Base-by-base conservation (phyloP, 305 asterid species). In the Coffea humblotiana region DNA sequence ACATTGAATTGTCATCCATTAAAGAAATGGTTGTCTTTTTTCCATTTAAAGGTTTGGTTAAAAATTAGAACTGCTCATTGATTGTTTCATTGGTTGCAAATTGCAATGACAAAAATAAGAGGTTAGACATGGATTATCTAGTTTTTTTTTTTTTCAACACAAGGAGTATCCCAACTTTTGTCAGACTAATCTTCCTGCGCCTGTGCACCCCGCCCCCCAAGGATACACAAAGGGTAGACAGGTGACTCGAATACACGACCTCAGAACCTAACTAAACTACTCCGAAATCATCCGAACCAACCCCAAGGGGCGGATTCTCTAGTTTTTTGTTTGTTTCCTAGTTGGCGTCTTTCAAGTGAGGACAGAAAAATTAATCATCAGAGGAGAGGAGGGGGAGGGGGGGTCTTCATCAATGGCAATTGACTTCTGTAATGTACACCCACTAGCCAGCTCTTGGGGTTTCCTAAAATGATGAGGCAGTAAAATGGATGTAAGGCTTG, bases 311-410 rank as follows among this genome's bases (percentile, higher is more conserved):
- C n/a, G 54, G 67, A 37, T 37, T 58, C 54, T 58, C 27, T 23
- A 32, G 1, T 23, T 21, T 29, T 10, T 32, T 74, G 32, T 16
- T 25, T 23, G 11, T 10, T 63, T n/a, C 15, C 35, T 63, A 25
- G 10, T 63, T 25, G 68, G 35, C 37, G 15, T 63, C 16, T 25
- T 25, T 63, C 68, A n/a, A 63, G 68, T 25, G 37, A 63, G 68
- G 68, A 25, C 37, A 63, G 68, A 63, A 25, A 63, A 63, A 25
- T 25, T 61, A 61, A n/a, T n/a, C 67, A 25, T 61, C 4, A 14
- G 4, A 0, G 0, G 16, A 14, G 0, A 12, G 37, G 27, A 8
- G 16, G 7, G 0, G 1, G 8, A 0, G 10, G 65, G 6, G 43
- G 43, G 43, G 43, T 37, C 6, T 40, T 40, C 43, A 5, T 40